Evolutionary conservation across 2,329 filamentous ascomycete genomes (phyloP).

Genomic region (Leptographium galeiforme): DNA sequence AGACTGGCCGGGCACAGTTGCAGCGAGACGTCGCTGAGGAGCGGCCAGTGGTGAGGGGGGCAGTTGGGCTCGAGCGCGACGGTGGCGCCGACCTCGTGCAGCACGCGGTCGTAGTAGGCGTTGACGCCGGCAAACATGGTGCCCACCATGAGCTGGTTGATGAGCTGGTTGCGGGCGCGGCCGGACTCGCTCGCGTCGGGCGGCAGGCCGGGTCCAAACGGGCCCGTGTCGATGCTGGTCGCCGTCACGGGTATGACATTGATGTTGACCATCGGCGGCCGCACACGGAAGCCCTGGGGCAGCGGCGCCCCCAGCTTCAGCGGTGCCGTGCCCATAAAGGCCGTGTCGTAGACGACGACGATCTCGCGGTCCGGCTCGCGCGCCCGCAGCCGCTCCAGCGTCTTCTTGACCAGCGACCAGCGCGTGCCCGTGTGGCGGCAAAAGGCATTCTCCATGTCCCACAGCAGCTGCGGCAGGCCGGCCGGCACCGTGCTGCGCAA

Average conservation of each 20-base stretch:
- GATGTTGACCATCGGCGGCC: slow-evolving; percentile 1
- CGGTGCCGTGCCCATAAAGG: slow-evolving; percentile 1
- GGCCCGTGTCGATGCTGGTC: slow-evolving; percentile 5
- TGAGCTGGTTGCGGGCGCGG: slow-evolving; percentile 5
- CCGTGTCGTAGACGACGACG: slow-evolving; percentile 3
- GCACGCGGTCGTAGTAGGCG: not conserved
- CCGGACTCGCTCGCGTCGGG: slow-evolving; percentile 3
- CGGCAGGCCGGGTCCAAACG: slow-evolving; percentile 3
- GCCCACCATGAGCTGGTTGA: not conserved
- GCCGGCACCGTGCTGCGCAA: not conserved
- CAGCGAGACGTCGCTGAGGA: slow-evolving; percentile 13
- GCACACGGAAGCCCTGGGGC: slow-evolving; percentile 1
- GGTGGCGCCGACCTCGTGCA: not conserved
- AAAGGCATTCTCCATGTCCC: not conserved
- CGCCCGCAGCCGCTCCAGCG: not conserved
- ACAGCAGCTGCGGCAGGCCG: not conserved
- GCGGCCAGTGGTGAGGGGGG: not conserved
- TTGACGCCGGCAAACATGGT: not conserved
- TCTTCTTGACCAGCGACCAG: not conserved
- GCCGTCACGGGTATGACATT: slow-evolving; percentile 1
- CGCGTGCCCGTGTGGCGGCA: not conserved
- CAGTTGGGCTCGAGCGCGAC: not conserved
- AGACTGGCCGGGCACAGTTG: slow-evolving; percentile 25
- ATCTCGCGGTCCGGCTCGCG: not conserved
- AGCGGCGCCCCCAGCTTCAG: slow-evolving; percentile 4